phyloP scores from a whole-genome alignment of 305 asterid species.

The Solanum hybrid region DNA sequence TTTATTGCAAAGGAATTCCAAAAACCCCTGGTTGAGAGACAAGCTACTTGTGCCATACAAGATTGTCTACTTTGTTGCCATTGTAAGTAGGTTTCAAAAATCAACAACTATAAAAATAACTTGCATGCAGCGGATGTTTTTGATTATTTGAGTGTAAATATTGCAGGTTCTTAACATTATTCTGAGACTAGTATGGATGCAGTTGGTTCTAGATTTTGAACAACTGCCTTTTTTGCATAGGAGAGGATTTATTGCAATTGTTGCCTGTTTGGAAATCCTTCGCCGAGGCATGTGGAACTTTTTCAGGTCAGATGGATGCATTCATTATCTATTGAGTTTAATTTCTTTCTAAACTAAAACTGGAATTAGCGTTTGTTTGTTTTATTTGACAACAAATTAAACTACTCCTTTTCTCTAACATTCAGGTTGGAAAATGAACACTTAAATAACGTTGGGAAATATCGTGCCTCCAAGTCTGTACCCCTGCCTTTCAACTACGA shows the following conservation, averaged over 20 bases:
- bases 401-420: neutral
- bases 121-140: neutral
- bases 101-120: neutral
- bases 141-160: neutral
- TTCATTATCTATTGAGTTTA: neutral
- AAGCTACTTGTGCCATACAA: conserved; percentile 61
- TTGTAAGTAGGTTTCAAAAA: conserved; percentile 33
- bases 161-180: conserved; percentile 56
- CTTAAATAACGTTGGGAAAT: conserved; percentile 36
- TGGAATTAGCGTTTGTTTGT: neutral
- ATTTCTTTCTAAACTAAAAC: no score
- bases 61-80: conserved; percentile 61
- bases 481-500: conserved; percentile 40
- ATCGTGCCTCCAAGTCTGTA: conserved; percentile 33
- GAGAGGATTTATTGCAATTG: conserved; percentile 43
- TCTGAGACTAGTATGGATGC: conserved; percentile 93
- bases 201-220: conserved; percentile 50
- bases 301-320: conserved; percentile 47
- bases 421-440: conserved; percentile 43
- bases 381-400: neutral
- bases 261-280: conserved; percentile 73
- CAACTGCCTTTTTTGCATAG: conserved; percentile 41
- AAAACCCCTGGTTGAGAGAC: conserved; percentile 77
- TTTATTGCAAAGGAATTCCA: conserved; percentile 37
- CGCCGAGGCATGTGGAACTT: conserved; percentile 94